Percentiles rank a stretch among this genome's conserved stretches.
These are phyloP conservation scores for Samsoniella hepiali DNA, from an alignment of 2,329 filamentous ascomycete species.

Conservation along the genomic window DNA sequence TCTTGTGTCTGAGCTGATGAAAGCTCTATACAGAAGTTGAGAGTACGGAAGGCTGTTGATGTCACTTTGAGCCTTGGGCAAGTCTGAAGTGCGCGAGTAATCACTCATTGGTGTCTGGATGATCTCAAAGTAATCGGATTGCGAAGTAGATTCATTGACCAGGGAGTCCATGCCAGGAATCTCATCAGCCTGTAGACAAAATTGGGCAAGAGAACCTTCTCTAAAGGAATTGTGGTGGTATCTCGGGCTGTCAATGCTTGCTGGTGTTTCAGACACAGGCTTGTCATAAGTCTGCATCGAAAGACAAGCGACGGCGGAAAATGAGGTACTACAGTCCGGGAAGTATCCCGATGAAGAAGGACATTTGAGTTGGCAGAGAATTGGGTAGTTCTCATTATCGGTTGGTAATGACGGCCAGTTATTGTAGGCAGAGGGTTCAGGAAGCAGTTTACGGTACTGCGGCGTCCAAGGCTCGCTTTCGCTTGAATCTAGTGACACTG, in stretches of 20 bases:
- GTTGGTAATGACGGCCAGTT: not conserved
- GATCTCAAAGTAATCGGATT: not conserved
- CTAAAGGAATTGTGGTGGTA: not conserved
- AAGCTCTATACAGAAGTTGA: constrained; percentile 71
- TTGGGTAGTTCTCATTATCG: not conserved
- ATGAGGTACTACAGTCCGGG: not conserved
- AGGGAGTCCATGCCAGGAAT: not conserved
- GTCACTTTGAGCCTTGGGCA: not conserved
- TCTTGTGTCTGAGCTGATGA: constrained; percentile 63
- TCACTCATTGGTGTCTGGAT: not conserved
- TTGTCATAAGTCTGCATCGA: not conserved
- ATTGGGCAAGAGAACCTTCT: not conserved
- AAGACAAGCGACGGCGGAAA: not conserved
- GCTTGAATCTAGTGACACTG: not conserved
- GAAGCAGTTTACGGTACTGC: not conserved
- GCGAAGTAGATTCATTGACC: not conserved
- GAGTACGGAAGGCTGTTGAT: constrained; percentile 61
- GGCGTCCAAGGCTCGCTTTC: constrained; percentile 8
- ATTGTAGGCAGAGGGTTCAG: not conserved
- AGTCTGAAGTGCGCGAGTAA: not conserved
- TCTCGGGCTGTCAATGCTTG: not conserved
- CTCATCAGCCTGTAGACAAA: not conserved
- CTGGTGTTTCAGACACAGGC: not conserved
- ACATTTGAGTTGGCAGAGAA: not conserved
- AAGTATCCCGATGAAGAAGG: constrained; percentile 1